Evolutionary conservation across 1,284 basidiomycete species (phyloP).

Genomic region (Sanghuangporus baumii): DNA sequence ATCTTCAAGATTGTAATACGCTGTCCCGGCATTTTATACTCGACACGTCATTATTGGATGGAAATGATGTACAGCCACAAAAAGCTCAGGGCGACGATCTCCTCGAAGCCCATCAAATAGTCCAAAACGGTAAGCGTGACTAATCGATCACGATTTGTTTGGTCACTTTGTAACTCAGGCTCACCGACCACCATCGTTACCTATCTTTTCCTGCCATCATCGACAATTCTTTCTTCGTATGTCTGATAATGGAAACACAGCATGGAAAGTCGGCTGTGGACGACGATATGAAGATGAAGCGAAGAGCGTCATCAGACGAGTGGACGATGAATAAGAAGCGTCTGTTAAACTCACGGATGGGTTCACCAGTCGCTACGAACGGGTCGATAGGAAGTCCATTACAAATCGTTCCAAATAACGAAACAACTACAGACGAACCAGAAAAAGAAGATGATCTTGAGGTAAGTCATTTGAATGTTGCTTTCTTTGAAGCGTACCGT

Average conservation of each 20-base stretch:
- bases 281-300: constrained; percentile 5
- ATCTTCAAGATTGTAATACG: background rate
- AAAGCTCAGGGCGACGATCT: background rate
- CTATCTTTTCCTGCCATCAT: constrained; percentile 2
- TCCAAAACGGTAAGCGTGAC: background rate
- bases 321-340: constrained; percentile 54
- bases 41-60: background rate
- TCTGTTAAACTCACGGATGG: constrained; percentile 47
- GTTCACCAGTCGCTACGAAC: constrained; percentile 54
- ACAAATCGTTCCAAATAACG: constrained; percentile 9
- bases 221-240: background rate
- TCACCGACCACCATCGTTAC: background rate
- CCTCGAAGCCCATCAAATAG: no score
- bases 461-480: constrained; percentile 36
- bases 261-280: constrained; percentile 5
- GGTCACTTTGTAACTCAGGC: background rate
- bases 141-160: background rate
- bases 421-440: constrained; percentile 44
- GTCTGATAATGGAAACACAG: constrained; percentile 11
- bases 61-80: background rate
- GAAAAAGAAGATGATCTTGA: constrained; percentile 63
- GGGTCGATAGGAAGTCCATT: constrained; percentile 31
- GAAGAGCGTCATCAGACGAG: constrained; percentile 12
- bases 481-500: background rate
- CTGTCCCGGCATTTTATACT: background rate